Base-by-base conservation (phyloP, 2,329 filamentous ascomycete genomes). In the Colletotrichum gloeosporioides region DNA sequence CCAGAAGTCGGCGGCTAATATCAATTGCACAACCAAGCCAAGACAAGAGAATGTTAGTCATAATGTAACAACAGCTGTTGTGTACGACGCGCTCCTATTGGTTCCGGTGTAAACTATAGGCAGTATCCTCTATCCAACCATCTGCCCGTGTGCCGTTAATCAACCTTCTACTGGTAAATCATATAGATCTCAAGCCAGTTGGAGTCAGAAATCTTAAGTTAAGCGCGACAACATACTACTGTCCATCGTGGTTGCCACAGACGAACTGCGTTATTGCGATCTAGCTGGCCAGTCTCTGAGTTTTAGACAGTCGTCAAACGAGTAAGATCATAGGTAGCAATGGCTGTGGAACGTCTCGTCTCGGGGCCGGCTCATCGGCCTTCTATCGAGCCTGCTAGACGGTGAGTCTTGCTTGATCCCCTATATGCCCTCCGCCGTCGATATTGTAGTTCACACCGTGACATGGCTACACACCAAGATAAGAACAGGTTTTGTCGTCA, bases 261-360 rank as follows among this genome's bases (percentile, higher is more conserved):
- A 44, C 18, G 5, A 44, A 3, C 16, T 44, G 39, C 18, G 2
- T 10, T 2, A 0, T 44, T 44, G 5, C 39, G 3, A 44, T 12
- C 0, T 0, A 44, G 39, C 39, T 44, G 39, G 4, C 2, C 18
- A 44, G 5, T 44, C 1, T 44, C 9, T n/a, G 39, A 1, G 39
- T 9, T 44, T n/a, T n/a, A 0, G 2, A 4, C 39, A n/a, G 18
- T 49, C 18, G 1, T 49, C 3, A 49, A 49, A 22, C 0, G 2
- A 1, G 18, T 49, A n/a, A 7, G 9, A 7, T n/a, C 39, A n/a
- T 4, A n/a, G 39, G 39, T 8, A 44, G 2, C 4, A 4, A n/a
- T n/a, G 2, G 39, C 39, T n/a, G 8, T 22, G 10, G 1, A 49
- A 22, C 1, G n/a, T 49, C n/a, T 8, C 44, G 3, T 49, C n/a